Evolutionary conservation across 805 yeast species (phyloP).

Genomic region (Ogataea sp.): DNA sequence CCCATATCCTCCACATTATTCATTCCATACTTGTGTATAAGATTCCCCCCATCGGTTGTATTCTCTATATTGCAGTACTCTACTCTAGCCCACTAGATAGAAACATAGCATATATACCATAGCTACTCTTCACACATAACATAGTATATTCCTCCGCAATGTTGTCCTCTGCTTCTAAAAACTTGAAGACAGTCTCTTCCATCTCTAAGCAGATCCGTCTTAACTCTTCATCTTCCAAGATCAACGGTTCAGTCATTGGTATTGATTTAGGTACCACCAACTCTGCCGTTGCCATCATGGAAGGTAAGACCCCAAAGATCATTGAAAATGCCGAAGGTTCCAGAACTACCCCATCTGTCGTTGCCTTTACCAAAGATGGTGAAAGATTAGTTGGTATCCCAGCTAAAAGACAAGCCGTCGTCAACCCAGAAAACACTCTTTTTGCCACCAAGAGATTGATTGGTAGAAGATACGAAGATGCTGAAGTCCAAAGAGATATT

Average conservation of each 20-base stretch:
- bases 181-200: constrained; percentile 23
- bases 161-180: constrained; percentile 26
- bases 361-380: constrained; percentile 49
- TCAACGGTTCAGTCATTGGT: constrained; percentile 51
- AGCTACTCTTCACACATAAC: too few relatives aligned
- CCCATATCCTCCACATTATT: too few relatives aligned
- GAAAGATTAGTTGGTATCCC: constrained; percentile 53
- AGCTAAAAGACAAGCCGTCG: constrained; percentile 71
- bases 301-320: constrained; percentile 53
- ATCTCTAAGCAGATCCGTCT: constrained; percentile 22
- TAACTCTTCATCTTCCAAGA: constrained; percentile 23
- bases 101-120: too few relatives aligned
- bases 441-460: constrained; percentile 78
- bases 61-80: too few relatives aligned
- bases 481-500: constrained; percentile 63
- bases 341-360: constrained; percentile 74
- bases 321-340: constrained; percentile 75
- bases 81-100: too few relatives aligned
- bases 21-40: too few relatives aligned
- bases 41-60: too few relatives aligned
- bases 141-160: too few relatives aligned
- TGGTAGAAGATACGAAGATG: constrained; percentile 62
- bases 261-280: constrained; percentile 74
- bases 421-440: constrained; percentile 71
- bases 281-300: constrained; percentile 76